These are phyloP conservation scores for Byssothecium circinans DNA, from an alignment of 2,329 filamentous ascomycete species.

Conservation along the genomic window DNA sequence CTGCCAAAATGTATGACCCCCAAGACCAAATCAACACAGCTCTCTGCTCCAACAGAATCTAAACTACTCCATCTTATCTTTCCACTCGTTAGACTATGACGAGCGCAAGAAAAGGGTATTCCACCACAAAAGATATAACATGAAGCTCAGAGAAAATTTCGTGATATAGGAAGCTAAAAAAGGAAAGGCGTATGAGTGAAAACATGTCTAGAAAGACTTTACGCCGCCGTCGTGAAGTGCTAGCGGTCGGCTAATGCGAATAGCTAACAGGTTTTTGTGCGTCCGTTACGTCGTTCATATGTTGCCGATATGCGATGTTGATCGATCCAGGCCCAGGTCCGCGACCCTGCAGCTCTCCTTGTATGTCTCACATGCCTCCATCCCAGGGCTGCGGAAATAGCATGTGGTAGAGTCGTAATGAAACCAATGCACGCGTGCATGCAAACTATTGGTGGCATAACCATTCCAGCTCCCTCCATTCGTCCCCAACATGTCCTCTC, in stretches of 20 bases:
- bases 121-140: neutral
- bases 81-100: neutral
- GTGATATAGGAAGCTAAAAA: neutral
- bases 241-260: neutral
- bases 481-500: neutral
- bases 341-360: constrained; percentile 4
- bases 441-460: constrained; percentile 7
- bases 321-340: neutral
- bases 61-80: constrained; percentile 1
- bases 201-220: neutral
- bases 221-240: neutral
- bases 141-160: neutral
- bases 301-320: constrained; percentile 1
- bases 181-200: neutral
- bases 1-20: neutral
- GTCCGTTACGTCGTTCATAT: constrained; percentile 14
- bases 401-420: constrained; percentile 8
- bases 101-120: constrained; percentile 14
- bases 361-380: constrained; percentile 1
- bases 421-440: constrained; percentile 5
- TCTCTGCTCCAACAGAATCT: neutral
- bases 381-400: neutral
- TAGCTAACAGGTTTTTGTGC: neutral
- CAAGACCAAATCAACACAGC: neutral
- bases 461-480: constrained; percentile 2